phyloP scores from a whole-genome alignment of 31 red algal species.

The Endocladia muricata region DNA sequence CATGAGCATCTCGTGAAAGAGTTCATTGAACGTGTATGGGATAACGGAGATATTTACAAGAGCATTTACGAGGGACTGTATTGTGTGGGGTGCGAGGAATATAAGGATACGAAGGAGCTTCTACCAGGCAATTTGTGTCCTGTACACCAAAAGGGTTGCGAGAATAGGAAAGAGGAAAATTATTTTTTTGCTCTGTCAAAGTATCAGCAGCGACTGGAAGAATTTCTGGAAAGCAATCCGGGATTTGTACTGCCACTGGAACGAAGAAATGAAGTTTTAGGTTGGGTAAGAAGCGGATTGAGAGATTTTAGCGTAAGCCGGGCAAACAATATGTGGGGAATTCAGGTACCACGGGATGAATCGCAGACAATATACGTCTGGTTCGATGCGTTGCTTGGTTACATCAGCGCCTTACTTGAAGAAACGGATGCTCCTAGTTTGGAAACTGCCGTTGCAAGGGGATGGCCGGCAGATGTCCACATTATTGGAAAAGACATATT shows the following conservation, averaged over 20 bases:
- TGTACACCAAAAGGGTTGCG: slow-evolving; percentile 60
- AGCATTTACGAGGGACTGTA: slow-evolving; percentile 89
- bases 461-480: slow-evolving; percentile 96
- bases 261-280: slow-evolving; percentile 93
- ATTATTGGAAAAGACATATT: slow-evolving; percentile 99
- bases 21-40: slow-evolving; percentile 81
- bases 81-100: slow-evolving; percentile 98
- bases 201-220: slow-evolving; percentile 76
- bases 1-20: slow-evolving; percentile 73
- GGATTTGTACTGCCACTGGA: slow-evolving; percentile 79
- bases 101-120: slow-evolving; percentile 89
- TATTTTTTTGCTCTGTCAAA: slow-evolving; percentile 98
- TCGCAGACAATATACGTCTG: slow-evolving; percentile 96
- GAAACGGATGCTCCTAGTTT: slow-evolving; percentile 51
- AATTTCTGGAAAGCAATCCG: slow-evolving; percentile 65
- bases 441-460: slow-evolving; percentile 35
- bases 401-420: slow-evolving; percentile 71
- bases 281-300: slow-evolving; percentile 84
- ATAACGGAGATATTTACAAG: slow-evolving; percentile 96
- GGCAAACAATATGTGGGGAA: slow-evolving; percentile 94
- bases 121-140: slow-evolving; percentile 70
- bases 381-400: slow-evolving; percentile 99
- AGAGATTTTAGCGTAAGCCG: slow-evolving; percentile 94
- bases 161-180: slow-evolving; percentile 82
- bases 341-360: slow-evolving; percentile 88